These are phyloP conservation scores for Neurospora sp. DNA, from an alignment of 2,329 filamentous ascomycete genomes.

Conservation along the genomic window DNA sequence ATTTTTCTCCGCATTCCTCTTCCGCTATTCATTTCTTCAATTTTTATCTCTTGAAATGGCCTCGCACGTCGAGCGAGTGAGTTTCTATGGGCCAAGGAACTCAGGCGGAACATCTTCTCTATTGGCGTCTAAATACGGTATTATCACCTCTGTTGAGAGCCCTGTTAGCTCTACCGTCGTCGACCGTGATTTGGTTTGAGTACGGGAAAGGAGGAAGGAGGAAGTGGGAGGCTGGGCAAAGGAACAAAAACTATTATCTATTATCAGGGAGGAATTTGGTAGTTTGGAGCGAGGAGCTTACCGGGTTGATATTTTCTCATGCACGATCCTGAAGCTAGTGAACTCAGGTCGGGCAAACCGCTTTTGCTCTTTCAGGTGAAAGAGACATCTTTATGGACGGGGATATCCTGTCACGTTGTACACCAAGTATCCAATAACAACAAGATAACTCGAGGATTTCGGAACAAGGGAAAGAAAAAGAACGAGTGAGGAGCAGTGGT, in stretches of 20 bases:
- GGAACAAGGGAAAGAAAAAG: not conserved
- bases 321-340: not conserved
- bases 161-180: not conserved
- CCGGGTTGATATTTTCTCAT: not conserved
- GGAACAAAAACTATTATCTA: not conserved
- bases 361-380: not conserved
- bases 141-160: not conserved
- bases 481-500: not conserved
- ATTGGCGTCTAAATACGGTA: not conserved
- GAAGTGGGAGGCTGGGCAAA: not conserved
- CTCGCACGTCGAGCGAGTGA: not conserved
- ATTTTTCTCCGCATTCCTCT: not conserved
- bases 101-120: not conserved
- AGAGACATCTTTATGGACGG: not conserved
- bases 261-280: not conserved
- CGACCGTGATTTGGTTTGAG: not conserved
- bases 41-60: not conserved
- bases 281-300: not conserved
- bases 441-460: not conserved
- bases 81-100: not conserved
- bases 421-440: not conserved
- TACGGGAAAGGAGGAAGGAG: not conserved
- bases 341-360: not conserved
- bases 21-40: not conserved
- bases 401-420: not conserved